phyloP scores from a whole-genome alignment of 305 asterid genomes.

The Solanum aculeatissimum region DNA sequence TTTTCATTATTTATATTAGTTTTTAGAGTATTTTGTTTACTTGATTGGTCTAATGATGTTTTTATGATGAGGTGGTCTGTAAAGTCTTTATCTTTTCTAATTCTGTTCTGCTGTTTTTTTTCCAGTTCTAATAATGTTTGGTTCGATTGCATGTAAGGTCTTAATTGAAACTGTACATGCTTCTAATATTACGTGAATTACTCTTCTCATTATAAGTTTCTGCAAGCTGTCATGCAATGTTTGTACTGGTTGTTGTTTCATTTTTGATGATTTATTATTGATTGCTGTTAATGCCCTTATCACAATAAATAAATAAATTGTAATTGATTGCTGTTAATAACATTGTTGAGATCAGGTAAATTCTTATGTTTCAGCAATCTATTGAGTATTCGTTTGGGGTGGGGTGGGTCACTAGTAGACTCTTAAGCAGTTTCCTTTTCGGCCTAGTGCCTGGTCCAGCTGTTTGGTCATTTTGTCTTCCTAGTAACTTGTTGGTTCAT shows the following conservation, averaged over 20 bases:
- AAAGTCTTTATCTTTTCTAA: background rate
- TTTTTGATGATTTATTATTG: background rate
- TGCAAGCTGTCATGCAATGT: background rate
- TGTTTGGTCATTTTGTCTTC: background rate
- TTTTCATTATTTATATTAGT: background rate
- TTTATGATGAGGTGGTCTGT: background rate
- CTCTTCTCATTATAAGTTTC: background rate
- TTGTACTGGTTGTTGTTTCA: background rate
- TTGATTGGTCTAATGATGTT: background rate
- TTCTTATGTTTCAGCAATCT: too few relatives aligned
- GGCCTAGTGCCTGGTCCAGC: background rate
- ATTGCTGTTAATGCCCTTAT: background rate
- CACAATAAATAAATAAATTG: background rate
- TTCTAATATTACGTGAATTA: background rate
- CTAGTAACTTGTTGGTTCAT: background rate
- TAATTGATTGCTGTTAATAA: background rate
- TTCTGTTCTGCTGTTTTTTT: background rate
- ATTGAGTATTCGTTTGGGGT: too few relatives aligned
- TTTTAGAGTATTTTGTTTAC: background rate
- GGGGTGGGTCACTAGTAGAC: background rate
- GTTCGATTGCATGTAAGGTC: background rate
- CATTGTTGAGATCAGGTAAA: background rate
- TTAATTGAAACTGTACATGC: background rate
- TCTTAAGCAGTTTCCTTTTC: background rate
- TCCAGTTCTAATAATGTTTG: background rate